These are phyloP conservation scores for Cyanodermella asteris DNA, from an alignment of 2,329 filamentous ascomycete genomes.

Conservation along the genomic window DNA sequence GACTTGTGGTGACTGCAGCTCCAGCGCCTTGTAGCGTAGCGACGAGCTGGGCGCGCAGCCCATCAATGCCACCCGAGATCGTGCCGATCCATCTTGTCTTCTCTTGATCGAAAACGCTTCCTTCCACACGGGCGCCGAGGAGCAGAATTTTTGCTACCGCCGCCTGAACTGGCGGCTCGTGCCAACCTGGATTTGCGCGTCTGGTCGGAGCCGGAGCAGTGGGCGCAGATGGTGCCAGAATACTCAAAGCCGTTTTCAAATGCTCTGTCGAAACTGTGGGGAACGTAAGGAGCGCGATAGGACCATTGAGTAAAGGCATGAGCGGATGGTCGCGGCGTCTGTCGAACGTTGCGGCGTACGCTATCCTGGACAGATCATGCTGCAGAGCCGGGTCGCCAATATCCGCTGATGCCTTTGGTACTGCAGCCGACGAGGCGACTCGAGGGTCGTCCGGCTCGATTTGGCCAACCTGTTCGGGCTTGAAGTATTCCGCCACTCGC, in stretches of 20 bases:
- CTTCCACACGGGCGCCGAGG: slow-evolving; percentile 70
- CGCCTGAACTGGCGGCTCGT: slow-evolving; percentile 57
- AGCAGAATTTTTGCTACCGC: slow-evolving; percentile 74
- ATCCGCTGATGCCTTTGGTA: slow-evolving; percentile 9
- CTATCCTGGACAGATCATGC: slow-evolving; percentile 36
- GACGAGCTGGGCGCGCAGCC: slow-evolving; percentile 62
- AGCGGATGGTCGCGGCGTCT: slow-evolving; percentile 37
- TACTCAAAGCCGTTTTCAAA: slow-evolving; percentile 55
- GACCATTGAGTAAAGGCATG: slow-evolving; percentile 57
- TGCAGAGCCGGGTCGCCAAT: slow-evolving; percentile 22
- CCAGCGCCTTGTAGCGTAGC: slow-evolving; percentile 60
- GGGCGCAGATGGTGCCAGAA: slow-evolving; percentile 50
- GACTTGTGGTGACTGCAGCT: slow-evolving; percentile 49
- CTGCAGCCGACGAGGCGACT: slow-evolving; percentile 10
- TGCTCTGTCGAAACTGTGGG: slow-evolving; percentile 67
- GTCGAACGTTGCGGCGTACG: slow-evolving; percentile 27
- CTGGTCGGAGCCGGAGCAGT: slow-evolving; percentile 60
- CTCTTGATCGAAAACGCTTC: slow-evolving; percentile 57
- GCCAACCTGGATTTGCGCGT: slow-evolving; percentile 55
- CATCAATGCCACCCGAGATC: slow-evolving; percentile 62
- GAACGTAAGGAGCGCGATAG: slow-evolving; percentile 58
- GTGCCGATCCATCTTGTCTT: slow-evolving; percentile 50
- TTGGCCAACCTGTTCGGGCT: slow-evolving; percentile 48
- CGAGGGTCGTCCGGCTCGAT: slow-evolving; percentile 28
- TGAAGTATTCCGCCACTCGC: slow-evolving; percentile 67